Conservation (phyloP, 352 stramenopile genomes). For the Globisporangium middletonii region DNA sequence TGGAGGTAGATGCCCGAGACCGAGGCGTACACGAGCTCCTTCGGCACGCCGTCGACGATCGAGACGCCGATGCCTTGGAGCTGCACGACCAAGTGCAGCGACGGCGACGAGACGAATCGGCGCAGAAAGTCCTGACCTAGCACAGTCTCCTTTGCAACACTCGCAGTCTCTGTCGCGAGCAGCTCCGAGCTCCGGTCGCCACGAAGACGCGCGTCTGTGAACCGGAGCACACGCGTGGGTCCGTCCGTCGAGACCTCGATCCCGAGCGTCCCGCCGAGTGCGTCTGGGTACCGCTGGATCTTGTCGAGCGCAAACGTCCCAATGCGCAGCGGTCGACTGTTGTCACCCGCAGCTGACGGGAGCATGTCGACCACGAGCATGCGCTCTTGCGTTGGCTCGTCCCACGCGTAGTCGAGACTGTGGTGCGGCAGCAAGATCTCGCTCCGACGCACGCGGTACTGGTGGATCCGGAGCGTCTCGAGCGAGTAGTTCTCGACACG, state of each 20-base stretch:
- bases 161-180: constrained; percentile 1
- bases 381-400: constrained; percentile 76
- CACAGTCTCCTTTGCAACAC: constrained; percentile 1
- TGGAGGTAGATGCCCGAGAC: constrained; percentile 61
- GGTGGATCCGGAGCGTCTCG: constrained; percentile 82
- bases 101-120: constrained; percentile 44
- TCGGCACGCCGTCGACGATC: constrained; percentile 61
- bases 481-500: constrained; percentile 87
- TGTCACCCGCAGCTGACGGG: constrained; percentile 80
- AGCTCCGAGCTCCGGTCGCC: constrained; percentile 23
- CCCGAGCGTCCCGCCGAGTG: constrained; percentile 59
- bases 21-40: constrained; percentile 77
- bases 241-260: constrained; percentile 83
- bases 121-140: constrained; percentile 23
- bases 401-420: constrained; percentile 84
- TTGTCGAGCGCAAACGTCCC: constrained; percentile 80
- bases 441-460: constrained; percentile 72
- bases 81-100: constrained; percentile 43
- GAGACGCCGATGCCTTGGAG: constrained; percentile 76
- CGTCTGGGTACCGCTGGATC: constrained; percentile 73
- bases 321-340: constrained; percentile 79
- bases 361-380: constrained; percentile 86
- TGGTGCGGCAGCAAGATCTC: constrained; percentile 85
- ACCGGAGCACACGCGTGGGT: constrained; percentile 82
- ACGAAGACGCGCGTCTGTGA: constrained; percentile 77